phyloP scores from a whole-genome alignment of 176 grass and related monocot genomes.

The Lolium multiflorum region DNA sequence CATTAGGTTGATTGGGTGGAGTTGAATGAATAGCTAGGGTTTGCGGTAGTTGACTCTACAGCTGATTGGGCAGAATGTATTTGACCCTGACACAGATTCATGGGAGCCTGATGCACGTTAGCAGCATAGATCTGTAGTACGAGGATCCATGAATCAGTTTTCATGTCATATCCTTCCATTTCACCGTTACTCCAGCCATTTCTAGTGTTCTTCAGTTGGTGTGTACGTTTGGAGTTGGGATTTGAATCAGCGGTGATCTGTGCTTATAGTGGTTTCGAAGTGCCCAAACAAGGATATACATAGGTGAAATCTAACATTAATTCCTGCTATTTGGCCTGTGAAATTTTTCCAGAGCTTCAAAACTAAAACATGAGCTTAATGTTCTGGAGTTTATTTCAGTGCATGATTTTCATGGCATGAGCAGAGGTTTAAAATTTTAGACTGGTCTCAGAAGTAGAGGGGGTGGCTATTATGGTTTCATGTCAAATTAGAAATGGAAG shows the following conservation, averaged over 20 bases:
- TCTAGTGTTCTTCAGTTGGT: background rate
- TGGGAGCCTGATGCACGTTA: background rate
- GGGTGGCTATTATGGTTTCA: background rate
- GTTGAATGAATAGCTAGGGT: background rate
- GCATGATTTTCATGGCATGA: background rate
- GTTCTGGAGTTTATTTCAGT: background rate
- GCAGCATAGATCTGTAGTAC: background rate
- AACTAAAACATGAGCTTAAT: background rate
- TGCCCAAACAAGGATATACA: background rate
- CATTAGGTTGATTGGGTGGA: background rate
- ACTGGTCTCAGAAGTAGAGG: background rate
- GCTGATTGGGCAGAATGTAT: background rate
- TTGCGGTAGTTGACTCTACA: background rate
- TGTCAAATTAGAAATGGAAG: background rate
- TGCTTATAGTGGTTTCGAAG: background rate
- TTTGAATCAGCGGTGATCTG: background rate
- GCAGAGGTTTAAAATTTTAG: background rate
- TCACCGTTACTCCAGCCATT: background rate
- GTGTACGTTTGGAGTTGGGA: constrained; percentile 2
- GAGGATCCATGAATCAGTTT: background rate
- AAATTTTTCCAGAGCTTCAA: background rate
- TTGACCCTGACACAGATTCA: background rate
- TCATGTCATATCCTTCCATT: background rate
- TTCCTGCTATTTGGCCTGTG: background rate
- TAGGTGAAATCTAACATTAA: background rate